A percentile compares a stretch with the other conserved stretches of the same genome.
phyloP scores from a whole-genome alignment of 2,329 filamentous ascomycete genomes.

The Peltaster fructicola region DNA sequence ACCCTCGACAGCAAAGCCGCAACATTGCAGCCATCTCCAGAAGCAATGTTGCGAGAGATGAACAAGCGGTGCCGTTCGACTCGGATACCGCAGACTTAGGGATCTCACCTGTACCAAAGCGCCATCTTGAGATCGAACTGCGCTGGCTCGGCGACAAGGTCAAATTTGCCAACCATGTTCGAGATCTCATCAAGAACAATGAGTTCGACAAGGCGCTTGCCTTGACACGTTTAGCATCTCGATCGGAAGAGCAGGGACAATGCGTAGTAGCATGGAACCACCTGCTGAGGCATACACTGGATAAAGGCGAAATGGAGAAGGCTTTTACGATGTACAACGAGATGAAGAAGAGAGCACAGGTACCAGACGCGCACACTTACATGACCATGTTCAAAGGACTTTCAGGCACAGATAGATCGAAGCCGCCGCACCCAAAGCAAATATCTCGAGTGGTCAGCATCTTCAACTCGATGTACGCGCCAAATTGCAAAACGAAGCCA shows the following conservation, averaged over 20 bases:
- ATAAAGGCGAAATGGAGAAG: constrained; percentile 38
- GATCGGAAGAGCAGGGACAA: constrained; percentile 36
- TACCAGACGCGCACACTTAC: constrained; percentile 67
- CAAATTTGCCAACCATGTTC: constrained; percentile 52
- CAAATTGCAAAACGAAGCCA: constrained; percentile 46
- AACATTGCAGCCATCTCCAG: no score
- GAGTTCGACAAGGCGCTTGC: constrained; percentile 49
- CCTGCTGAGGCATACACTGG: constrained; percentile 54
- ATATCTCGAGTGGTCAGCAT: constrained; percentile 54
- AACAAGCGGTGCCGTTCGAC: no score
- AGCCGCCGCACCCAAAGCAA: background rate
- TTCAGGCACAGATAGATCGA: constrained; percentile 22
- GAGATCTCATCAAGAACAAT: constrained; percentile 38
- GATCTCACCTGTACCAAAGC: no score
- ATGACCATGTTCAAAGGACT: constrained; percentile 68
- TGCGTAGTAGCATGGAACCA: constrained; percentile 77
- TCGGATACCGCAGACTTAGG: no score
- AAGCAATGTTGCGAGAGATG: no score
- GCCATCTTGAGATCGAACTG: constrained; percentile 41
- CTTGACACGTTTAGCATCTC: constrained; percentile 53
- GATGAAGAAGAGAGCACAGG: constrained; percentile 89
- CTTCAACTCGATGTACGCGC: constrained; percentile 55
- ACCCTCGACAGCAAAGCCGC: constrained; percentile 4
- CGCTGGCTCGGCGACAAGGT: constrained; percentile 50
- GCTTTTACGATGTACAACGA: constrained; percentile 83